Conservation (phyloP, 805 yeast genomes). For the Kluyveromyces nonfermentans region DNA sequence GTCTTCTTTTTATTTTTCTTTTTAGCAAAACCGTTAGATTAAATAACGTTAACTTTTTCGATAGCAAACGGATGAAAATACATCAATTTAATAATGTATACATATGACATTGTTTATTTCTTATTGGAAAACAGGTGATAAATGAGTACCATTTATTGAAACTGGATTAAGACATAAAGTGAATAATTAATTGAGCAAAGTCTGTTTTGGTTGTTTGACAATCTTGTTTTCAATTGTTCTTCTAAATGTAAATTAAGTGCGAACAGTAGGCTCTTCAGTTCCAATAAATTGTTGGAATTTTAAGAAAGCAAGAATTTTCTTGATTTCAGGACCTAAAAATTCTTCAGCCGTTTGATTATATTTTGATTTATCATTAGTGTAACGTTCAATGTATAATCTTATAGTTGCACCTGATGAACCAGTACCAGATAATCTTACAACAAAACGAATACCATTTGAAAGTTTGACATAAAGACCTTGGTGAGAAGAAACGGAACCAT, state of each 20-base stretch:
- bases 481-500: slow-evolving; percentile 77
- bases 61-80: too few species aligned
- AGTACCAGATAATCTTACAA: slow-evolving; percentile 90
- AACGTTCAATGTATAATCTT: slow-evolving; percentile 82
- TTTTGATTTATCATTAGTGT: slow-evolving; percentile 48
- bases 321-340: slow-evolving; percentile 54
- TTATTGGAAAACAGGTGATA: too few species aligned
- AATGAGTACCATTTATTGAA: too few species aligned
- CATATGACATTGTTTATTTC: too few species aligned
- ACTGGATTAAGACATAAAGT: too few species aligned
- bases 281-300: slow-evolving; percentile 67
- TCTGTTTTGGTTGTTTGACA: too few species aligned
- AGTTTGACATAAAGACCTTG: slow-evolving; percentile 87
- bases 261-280: slow-evolving; percentile 81
- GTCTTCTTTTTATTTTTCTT: too few species aligned
- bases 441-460: slow-evolving; percentile 72
- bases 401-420: slow-evolving; percentile 98
- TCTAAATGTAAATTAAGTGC: slow-evolving; percentile 51
- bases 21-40: too few species aligned
- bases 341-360: slow-evolving; percentile 50
- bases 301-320: slow-evolving; percentile 55
- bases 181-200: too few species aligned
- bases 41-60: too few species aligned
- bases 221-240: too few species aligned
- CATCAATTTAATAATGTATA: too few species aligned